Base-by-base conservation (phyloP, 306 rosid genomes). In the Geum urbanum region DNA sequence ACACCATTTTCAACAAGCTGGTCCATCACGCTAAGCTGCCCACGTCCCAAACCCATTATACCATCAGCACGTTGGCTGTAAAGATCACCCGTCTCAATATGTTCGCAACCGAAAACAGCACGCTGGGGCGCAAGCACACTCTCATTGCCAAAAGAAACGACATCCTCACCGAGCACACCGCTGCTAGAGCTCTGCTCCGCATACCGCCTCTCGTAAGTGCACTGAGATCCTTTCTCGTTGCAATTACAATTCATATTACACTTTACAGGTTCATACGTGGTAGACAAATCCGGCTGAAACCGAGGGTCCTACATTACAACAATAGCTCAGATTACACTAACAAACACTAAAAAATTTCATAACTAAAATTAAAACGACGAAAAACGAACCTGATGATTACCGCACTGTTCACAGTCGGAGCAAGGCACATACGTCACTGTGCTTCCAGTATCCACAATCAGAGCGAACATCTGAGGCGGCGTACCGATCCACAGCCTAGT, bases 131-230 rank as follows among this genome's bases (percentile, higher is more conserved):
- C 47, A 67, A 80, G 84, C 22, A 50, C 76, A 67, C 87, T 83
- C 72, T 80, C 82, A 37, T 78, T 74, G 24, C 87, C 84, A 74
- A 83, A 83, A 43, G 87, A 83, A 66, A 83, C 51, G 55, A 77
- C 9, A 72, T 83, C 87, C 41, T 83, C 74, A 39, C 78, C 84
- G 37, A 80, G 84, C 67, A 83, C 63, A 2, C 87, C 87, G n/a
- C 84, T 77, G 57, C 87, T 83, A 20, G 87, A 77, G 79, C 87
- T 83, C 84, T 66, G 74, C 77, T 83, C 84, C 19, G 87, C 87
- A 51, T 83, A 80, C 45, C 82, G 76, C 70, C 87, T 80, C 78
- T 83, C 87, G 12, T 83, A 83, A 35, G 57, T 83, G 77, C 87
- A 83, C 32, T 83, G 87, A 32, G 46, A 70, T 66, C 77, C 84